These are phyloP conservation scores for Antitrichia curtipendula DNA, from an alignment of 225 moss, liverwort and hornwort genomes.

Conservation along the genomic window DNA sequence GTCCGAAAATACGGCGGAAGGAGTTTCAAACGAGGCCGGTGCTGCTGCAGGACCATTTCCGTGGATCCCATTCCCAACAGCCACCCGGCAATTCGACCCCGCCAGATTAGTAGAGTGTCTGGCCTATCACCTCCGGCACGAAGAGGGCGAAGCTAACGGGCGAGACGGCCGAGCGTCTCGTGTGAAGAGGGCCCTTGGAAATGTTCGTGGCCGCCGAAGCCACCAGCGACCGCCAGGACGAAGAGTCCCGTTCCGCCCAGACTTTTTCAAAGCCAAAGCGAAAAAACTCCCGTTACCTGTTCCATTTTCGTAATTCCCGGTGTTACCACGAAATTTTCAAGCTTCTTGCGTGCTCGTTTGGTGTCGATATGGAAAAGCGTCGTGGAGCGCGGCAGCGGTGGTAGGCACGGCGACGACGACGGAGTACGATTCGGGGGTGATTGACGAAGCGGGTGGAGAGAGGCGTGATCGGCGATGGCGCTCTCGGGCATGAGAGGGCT, in stretches of 20 bases:
- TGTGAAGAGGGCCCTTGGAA: not conserved
- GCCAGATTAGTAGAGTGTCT: not conserved
- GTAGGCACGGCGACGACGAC: not conserved
- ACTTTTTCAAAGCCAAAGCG: not conserved
- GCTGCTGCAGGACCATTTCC: not conserved
- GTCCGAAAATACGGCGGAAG: not conserved
- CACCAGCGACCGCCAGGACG: not conserved
- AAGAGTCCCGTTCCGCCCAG: not conserved
- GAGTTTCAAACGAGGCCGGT: not conserved
- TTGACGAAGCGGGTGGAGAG: not conserved
- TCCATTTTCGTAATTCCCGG: not conserved
- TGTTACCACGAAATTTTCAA: not conserved
- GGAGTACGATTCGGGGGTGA: not conserved
- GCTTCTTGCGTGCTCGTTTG: not conserved
- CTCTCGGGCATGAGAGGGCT: slow-evolving; percentile 96
- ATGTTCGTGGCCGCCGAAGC: not conserved
- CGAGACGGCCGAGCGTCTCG: not conserved
- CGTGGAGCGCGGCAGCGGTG: slow-evolving; percentile 17
- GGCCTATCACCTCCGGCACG: not conserved
- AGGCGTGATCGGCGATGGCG: slow-evolving; percentile 46
- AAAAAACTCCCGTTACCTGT: not conserved
- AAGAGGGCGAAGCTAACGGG: not conserved
- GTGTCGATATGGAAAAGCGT: slow-evolving; percentile 11
- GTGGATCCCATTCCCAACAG: not conserved
- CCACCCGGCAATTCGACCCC: not conserved